Evolutionary conservation across 306 rosid genomes (phyloP).

Genomic region (Clitoria ternatea): DNA sequence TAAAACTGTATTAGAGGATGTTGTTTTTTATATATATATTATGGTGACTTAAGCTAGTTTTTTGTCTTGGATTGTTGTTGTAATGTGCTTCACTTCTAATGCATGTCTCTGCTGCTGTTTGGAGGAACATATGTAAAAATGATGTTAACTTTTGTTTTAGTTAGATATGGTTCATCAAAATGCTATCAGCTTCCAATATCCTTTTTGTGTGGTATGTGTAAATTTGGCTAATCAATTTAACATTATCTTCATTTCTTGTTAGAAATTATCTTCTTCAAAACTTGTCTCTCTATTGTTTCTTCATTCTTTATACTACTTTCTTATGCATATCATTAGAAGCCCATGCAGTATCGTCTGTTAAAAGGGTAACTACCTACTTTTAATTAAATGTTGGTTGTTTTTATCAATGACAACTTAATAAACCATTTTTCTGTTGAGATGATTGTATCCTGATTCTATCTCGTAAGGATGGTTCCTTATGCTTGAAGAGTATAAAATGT

Average conservation of each 20-base stretch:
- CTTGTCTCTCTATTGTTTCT: not conserved
- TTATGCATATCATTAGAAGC: not conserved
- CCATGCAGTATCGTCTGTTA: not conserved
- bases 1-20: not conserved
- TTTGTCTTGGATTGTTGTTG: not conserved
- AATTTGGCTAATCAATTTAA: not conserved
- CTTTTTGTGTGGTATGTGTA: not conserved
- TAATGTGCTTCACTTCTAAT: not conserved
- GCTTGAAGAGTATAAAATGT: not conserved
- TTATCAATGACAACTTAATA: not conserved
- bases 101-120: not conserved
- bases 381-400: not conserved
- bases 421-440: not conserved
- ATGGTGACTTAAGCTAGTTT: not conserved
- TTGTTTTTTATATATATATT: conserved; percentile 1
- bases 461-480: not conserved
- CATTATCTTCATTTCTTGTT: not conserved
- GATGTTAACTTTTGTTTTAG: conserved; percentile 1
- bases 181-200: not conserved
- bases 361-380: not conserved
- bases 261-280: not conserved
- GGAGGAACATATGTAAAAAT: not conserved
- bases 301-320: not conserved
- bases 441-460: not conserved
- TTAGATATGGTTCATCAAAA: not conserved